phyloP scores from a whole-genome alignment of 2,329 filamentous ascomycete species.

The Aspergillus sp. region DNA sequence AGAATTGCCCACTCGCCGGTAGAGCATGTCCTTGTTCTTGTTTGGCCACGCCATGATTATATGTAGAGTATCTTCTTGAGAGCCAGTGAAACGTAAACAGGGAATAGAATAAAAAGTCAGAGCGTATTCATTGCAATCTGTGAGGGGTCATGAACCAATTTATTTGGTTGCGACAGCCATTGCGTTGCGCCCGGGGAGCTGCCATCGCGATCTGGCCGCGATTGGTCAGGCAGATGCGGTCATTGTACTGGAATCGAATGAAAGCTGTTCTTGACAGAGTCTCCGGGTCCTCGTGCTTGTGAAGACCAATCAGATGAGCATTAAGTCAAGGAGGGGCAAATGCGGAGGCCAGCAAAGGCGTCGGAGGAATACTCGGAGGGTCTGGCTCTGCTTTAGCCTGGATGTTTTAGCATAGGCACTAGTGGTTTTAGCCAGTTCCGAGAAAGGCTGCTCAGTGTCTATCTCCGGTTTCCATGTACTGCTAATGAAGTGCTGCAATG shows the following conservation, averaged over 20 bases:
- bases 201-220: neutral
- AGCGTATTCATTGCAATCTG: neutral
- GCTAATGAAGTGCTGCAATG: neutral
- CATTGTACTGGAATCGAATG: too few species aligned
- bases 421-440: neutral
- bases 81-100: neutral
- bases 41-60: slow-evolving; percentile 26
- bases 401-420: neutral
- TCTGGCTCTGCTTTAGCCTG: slow-evolving; percentile 8
- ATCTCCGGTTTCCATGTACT: neutral
- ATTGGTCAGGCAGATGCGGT: neutral
- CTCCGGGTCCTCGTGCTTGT: neutral
- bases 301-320: slow-evolving; percentile 4
- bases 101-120: neutral
- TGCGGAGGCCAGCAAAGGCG: neutral
- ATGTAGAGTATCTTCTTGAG: neutral
- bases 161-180: neutral
- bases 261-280: neutral
- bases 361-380: slow-evolving; percentile 27
- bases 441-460: neutral
- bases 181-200: neutral
- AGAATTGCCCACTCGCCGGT: slow-evolving; percentile 69
- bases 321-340: neutral
- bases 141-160: slow-evolving; percentile 6
- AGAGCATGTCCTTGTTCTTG: slow-evolving; percentile 59